Evolutionary conservation across 1,284 basidiomycete genomes (phyloP), one percentile per base, ranked within the genome.

Genomic region (Sporisorium iseilematis-ciliati): DNA sequence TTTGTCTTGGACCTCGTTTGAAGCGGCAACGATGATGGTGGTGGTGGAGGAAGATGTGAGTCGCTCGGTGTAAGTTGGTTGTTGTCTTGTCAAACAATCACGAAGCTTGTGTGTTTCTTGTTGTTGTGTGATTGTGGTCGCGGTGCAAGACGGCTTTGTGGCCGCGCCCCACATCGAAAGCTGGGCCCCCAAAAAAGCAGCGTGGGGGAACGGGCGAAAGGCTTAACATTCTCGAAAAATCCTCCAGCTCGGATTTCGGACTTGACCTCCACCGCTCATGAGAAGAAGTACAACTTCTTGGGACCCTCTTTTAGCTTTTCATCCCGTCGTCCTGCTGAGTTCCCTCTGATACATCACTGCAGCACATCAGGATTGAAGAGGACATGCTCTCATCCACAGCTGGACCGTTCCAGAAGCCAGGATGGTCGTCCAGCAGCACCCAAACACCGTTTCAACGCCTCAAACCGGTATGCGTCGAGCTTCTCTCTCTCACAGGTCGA

Each of bases 391-490:
- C 57, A 7, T 48, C 68, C 3, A 10, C 41, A n/a, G 43, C 49
- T 49, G 68, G 68, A 1, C 68, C 68, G 1, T 71, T 71, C 29
- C 51, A 61, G 26, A 50, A 58, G 4, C 33, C 10, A 10, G 11
- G 12, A 1, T 12, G 45, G 7, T 31, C n/a, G 3, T 38, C 11
- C 2, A 33, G 20, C 40, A 46, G 42, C 23, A 38, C 50, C n/a
- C 62, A 57, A 20, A 64, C 57, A 3, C 72, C 66, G 0, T 75
- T 75, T 23, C 73, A 71, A 46, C 64, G 65, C 42, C 70, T 81
- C 49, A 81, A 81, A 43, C 80, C 80, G 7, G 48, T 69, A 43
- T 81, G 80, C 60, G 79, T 81, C 35, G 58, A 74, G 41, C 64
- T 81, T 6, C 78, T 81, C 23, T 57, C 60, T 1, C 63, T 75